Conservation (phyloP, 192 early-diverging fungal species). For the Linderina pennispora region DNA sequence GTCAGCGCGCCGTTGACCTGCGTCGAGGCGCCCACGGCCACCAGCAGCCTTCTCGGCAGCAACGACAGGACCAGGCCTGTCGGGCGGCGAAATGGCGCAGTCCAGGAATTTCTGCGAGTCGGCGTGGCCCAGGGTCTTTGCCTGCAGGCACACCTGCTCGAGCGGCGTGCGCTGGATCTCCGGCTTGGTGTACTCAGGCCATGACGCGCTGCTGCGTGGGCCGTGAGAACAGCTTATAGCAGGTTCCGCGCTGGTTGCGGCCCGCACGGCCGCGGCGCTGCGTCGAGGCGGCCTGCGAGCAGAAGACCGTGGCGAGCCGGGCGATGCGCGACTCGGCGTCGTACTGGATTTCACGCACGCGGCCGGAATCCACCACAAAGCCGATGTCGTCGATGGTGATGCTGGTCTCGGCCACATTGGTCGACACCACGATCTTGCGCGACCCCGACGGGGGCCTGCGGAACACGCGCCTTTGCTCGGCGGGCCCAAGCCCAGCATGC, state of each 20-base stretch:
- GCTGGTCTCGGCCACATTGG: conserved; percentile 79
- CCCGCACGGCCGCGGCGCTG: conserved; percentile 84
- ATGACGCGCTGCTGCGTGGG: conserved; percentile 44
- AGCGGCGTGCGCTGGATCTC: conserved; percentile 79
- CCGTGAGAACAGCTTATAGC: conserved; percentile 67
- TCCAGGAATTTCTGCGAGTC: conserved; percentile 53
- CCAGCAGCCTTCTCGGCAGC: conserved; percentile 54
- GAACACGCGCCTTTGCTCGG: conserved; percentile 51
- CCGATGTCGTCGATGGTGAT: conserved; percentile 64
- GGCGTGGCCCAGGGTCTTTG: conserved; percentile 59
- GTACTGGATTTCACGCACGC: conserved; percentile 56
- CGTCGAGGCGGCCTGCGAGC: conserved; percentile 51
- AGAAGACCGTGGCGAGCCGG: conserved; percentile 48
- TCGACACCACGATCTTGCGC: conserved; percentile 84
- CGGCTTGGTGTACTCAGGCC: conserved; percentile 57
- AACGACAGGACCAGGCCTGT: conserved; percentile 45
- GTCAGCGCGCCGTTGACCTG: conserved; percentile 48
- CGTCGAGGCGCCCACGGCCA: conserved; percentile 55
- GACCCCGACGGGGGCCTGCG: conserved; percentile 38
- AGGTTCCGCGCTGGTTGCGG: conserved; percentile 65
- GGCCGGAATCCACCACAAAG: conserved; percentile 64
- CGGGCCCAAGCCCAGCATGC: conserved; percentile 51
- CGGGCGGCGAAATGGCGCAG: conserved; percentile 63
- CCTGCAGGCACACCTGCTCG: conserved; percentile 72
- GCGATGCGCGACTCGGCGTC: conserved; percentile 55